Evolutionary conservation across 345 rosid genomes (phyloP).

Genomic region (Eucalyptus erythrocorys): DNA sequence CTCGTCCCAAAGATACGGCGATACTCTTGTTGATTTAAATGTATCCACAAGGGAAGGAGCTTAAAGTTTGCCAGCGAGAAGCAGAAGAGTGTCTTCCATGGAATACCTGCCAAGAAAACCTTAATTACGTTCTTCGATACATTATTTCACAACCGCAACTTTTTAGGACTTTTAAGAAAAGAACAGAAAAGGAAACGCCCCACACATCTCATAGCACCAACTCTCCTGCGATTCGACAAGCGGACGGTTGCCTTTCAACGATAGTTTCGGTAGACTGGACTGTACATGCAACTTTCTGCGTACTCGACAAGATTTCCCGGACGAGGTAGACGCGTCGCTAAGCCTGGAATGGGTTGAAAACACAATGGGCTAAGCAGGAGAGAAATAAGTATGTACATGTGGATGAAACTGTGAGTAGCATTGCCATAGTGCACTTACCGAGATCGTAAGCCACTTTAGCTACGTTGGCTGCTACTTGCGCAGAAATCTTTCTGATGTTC

Average conservation of each 20-base stretch:
- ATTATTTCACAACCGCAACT: neutral
- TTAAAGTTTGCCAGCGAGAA: neutral
- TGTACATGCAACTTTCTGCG: conserved; percentile 44
- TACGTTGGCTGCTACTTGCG: conserved; percentile 68
- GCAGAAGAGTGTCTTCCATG: neutral
- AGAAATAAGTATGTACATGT: neutral
- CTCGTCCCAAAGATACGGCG: conserved; percentile 49
- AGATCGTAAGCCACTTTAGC: conserved; percentile 89
- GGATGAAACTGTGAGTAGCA: neutral
- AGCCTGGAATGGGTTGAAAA: neutral
- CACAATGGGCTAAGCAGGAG: neutral
- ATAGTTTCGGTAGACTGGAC: conserved; percentile 18
- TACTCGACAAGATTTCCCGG: conserved; percentile 14
- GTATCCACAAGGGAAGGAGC: neutral
- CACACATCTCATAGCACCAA: neutral
- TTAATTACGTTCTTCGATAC: neutral
- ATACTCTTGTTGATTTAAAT: conserved; percentile 1
- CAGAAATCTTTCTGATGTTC: conserved; percentile 73
- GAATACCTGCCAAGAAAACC: neutral
- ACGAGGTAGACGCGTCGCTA: conserved; percentile 29
- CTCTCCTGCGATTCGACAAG: neutral
- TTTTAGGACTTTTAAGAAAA: neutral
- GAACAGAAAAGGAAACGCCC: neutral
- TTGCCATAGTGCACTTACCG: conserved; percentile 20
- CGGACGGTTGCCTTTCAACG: conserved; percentile 2